Evolutionary conservation across 23 red algal species (phyloP), one percentile per base, ranked within the genome.

Genomic region (Cyanidioschyzon merolae): DNA sequence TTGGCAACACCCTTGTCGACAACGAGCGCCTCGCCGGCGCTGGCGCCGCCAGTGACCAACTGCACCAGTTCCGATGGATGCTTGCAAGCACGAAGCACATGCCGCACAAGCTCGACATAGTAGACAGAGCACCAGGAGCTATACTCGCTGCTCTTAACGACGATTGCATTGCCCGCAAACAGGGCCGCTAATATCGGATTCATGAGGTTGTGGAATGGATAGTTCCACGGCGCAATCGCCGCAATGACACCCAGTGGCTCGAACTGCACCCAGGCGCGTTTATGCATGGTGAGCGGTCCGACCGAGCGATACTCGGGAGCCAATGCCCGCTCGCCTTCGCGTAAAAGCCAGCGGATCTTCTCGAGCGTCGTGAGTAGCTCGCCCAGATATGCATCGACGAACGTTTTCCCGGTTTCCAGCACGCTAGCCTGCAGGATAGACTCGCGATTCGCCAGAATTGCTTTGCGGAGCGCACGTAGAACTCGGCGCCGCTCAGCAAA

Each of bases 191-290:
- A 39, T 21, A 91, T 77, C 0, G 93, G 88, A 67, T 97, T 97
- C 50, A 91, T 80, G 25, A 97, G 59, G 83, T 97, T 97, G 84
- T 97, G 93, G 3, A 97, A 76, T 0, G 93, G 93, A 68, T 97
- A 97, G 80, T 97, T 97, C 93, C 93, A 97, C 67, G 93, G 93
- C 29, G 88, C 88, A 37, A 97, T 90, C 1, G 93, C 93, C 27
- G 68, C 93, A 74, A 97, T 90, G 0, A 97, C 93, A 32, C 93
- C 93, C 26, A 97, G 82, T 35, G 93, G 93, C 76, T 84, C 82
- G 67, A 79, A 97, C 76, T 97, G 68, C 29, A 97, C 84, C 24
- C 31, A 68, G 27, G 88, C 93, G 27, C 34, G 83, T 38, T 87
- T 86, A 39, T 97, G 89, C 26, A 80, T 58, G 1, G 86, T 97